Base-by-base conservation (phyloP, 805 yeast species). In the Phaffomyces antillensis region DNA sequence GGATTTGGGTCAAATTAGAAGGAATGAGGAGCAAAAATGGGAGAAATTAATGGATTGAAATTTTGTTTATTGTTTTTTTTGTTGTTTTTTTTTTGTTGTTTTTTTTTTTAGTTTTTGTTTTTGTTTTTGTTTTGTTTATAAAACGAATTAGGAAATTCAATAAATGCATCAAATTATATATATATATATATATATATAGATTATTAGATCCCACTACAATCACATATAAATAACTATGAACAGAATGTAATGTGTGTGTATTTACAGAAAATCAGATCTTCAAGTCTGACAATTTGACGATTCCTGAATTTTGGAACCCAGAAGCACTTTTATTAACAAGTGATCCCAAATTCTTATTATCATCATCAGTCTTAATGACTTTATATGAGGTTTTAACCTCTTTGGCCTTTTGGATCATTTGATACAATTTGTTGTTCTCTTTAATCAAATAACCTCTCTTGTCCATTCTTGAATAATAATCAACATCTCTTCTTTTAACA, bases 401-500 rank as follows among this genome's bases (percentile, higher is more conserved):
- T 41, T 49, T 52, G 5, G 61, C 58, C 5, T 44, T 39, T 20
- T 48, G 48, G 33, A 59, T 56, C 4, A 60, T 56, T 10, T 50
- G 43, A 5, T 44, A 45, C 18, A 58, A 48, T n/a, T 52, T 50
- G 36, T 54, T 45, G 38, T 57, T 52, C 50, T 60, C 77, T 55
- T 66, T 73, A 42, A 58, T 62, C 58, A 89, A 66, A 60, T 87
- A 91, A 8, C 99, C 99, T 53, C 88, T 76, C 58, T 79, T 79
- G 33, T 71, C 79, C 2, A 75, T 73, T 60, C 79, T 75, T 40
- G 88, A 77, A 67, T 93, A 91, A 64, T 73, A 87, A 46, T 78
- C 79, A 45, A 91, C 81, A 58, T 84, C 88, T 65, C 86, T 83
- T 66, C 86, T 79, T 54, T 77, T 80, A 9, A 83, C 83, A 13